Base-by-base conservation (phyloP, 2,329 filamentous ascomycete genomes). In the Dothideomycetidae sp. region DNA sequence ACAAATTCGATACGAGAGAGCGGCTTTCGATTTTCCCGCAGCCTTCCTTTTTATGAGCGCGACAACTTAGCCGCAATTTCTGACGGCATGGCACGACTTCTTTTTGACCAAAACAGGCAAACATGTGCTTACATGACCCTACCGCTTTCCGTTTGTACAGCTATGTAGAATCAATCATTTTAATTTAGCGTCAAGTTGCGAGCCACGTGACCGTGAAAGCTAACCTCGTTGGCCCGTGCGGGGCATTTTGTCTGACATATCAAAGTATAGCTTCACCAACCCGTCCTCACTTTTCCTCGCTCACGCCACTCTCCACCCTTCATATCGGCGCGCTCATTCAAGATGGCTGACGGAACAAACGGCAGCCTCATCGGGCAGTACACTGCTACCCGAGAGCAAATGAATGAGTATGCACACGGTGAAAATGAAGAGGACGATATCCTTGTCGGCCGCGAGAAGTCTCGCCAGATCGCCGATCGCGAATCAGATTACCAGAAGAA, bases 401-500 rank as follows among this genome's bases (percentile, higher is more conserved):
- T 98, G 54, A 83, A 93, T 55, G 90, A 98, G 61, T 93, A 93
- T 61, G 78, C 88, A 15, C 76, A 74, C 37, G 86, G 86, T 39
- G 86, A 82, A 30, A 83, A 88, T 16, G 88, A 93, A 56, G 88
- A 94, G 61, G 84, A 88, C 42, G 92, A 98, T 52, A 78, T 88
- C 5, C 67, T 98, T 44, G 70, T 85, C 35, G 81, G 80, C 31
- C 75, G 78, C 48, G 90, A 96, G 66, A 82, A 88, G 62, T 82
- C 84, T 57, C 85, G 81, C 41, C 78, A 88, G 50, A 96, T 98
- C 53, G 70, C 78, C 43, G 88, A 92, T 55, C 80, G 90, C 52
- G 88, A 96, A 66, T 92, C 85, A 45, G 88, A 96, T 54, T 98
- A 98, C 57, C 92, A 98, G 62, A 93, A 93, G 63, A 82, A 86